Base-by-base conservation (phyloP, 306 rosid genomes). In the Vigna trinervia region DNA sequence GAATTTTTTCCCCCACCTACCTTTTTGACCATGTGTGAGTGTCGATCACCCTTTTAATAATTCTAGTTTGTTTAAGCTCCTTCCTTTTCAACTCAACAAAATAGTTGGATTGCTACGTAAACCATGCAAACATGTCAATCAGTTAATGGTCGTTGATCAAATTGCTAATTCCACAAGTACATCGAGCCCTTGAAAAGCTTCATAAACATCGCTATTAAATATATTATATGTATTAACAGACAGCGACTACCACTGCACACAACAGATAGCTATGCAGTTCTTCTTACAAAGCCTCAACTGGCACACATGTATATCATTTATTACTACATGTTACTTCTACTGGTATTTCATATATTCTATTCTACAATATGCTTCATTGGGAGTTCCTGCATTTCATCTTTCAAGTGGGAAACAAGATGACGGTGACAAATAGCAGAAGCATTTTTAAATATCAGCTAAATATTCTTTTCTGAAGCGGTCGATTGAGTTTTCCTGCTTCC, bases 21-120 rank as follows among this genome's bases (percentile, higher is more conserved):
- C 89, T 84, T 91, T 89, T 87, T 91, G 85, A 87, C 89, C 93
- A 93, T 86, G 86, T 76, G 82, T 81, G 83, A 84, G 86, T 87
- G 87, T 82, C 30, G 13, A 32, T 62, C 52, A 61, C 70, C 81
- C 76, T 79, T 76, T 61, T 76, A 39, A 70, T 32, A 74, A 46
- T 65, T 68, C n/a, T 48, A 59, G 5, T 39, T 43, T 66, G 36
- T 67, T 60, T 56, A 77, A 54, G 41, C 52, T 26, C 19, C 58
- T 57, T 41, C 66, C 80, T 78, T 69, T 83, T 60, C 56, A 77
- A 22, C 75, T 51, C 51, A 59, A 52, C 64, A 62, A 59, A 68
- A 26, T 48, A 34, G 32, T 81, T 43, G 79, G 45, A 77, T 28
- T 71, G 53, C 81, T 78, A 66, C 79, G 90, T 85, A 78, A 74